Evolutionary conservation across 2,329 filamentous ascomycete species (phyloP), one percentile per base, ranked within the genome.

Genomic region (Mariannaea sp.): DNA sequence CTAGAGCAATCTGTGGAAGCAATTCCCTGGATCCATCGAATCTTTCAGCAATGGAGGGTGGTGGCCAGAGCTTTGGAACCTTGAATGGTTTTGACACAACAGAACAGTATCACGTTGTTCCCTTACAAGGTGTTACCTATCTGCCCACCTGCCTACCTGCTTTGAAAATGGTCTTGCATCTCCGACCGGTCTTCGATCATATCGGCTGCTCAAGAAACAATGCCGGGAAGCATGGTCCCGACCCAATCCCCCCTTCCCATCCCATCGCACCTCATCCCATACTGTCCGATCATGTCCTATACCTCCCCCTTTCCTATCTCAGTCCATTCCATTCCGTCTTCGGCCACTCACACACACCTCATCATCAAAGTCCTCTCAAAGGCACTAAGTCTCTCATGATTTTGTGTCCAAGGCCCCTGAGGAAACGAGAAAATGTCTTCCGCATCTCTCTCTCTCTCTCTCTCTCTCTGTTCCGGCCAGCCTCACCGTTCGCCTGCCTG

Each of bases 401-500:
- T 14, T 35, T 35, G n/a, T n/a, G n/a, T n/a, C n/a, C n/a, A n/a
- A n/a, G n/a, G n/a, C n/a, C n/a, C n/a, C n/a, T n/a, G n/a, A n/a
- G n/a, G n/a, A n/a, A n/a, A n/a, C n/a, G n/a, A n/a, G n/a, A n/a
- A n/a, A n/a, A n/a, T n/a, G n/a, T n/a, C n/a, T n/a, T n/a, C n/a
- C n/a, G n/a, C n/a, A n/a, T n/a, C n/a, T n/a, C n/a, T n/a, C n/a
- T n/a, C n/a, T n/a, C n/a, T n/a, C n/a, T n/a, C n/a, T n/a, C n/a
- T n/a, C n/a, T n/a, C n/a, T n/a, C n/a, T n/a, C n/a, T n/a, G 42
- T 56, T 53, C 48, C 38, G 26, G 33, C 56, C 58, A 64, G 57
- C 61, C 55, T 62, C 57, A 57, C 53, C 54, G 52, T 38, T 20
- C 32, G 40, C 38, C 56, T 63, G 56, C 48, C 58, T 29, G 29